These are phyloP conservation scores for Dioszegia crocea DNA, from an alignment of 768 basidiomycete genomes.

Conservation along the genomic window DNA sequence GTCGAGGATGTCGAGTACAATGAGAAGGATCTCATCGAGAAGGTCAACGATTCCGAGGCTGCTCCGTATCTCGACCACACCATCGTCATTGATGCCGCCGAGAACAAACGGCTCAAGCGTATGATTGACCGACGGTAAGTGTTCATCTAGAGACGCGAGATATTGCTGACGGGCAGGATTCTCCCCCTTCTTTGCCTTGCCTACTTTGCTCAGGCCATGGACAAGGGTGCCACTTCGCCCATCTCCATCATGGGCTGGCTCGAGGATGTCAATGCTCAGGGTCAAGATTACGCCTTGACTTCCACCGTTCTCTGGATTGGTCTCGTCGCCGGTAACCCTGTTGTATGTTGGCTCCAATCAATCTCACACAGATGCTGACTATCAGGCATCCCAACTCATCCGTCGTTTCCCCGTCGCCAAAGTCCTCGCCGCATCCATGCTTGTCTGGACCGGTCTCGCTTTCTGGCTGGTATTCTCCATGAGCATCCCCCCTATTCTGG, in stretches of 20 bases:
- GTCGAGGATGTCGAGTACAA: not conserved
- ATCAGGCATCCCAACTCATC: conserved; percentile 17
- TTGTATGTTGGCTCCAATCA: conserved; percentile 18
- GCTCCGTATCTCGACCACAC: conserved; percentile 20
- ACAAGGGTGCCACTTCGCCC: conserved; percentile 23
- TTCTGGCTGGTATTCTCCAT: conserved; percentile 17
- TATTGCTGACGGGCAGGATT: not conserved
- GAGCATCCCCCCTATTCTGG: conserved; percentile 18
- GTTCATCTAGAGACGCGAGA: too few relatives aligned
- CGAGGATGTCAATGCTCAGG: conserved; percentile 11
- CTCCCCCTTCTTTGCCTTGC: conserved; percentile 13
- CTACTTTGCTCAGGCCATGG: conserved; percentile 30
- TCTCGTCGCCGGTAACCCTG: conserved; percentile 25
- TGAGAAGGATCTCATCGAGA: not conserved
- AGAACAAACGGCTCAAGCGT: conserved; percentile 39
- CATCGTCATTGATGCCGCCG: conserved; percentile 19
- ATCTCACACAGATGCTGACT: too few relatives aligned
- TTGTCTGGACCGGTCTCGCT: not conserved
- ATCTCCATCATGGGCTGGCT: conserved; percentile 27
- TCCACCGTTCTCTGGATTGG: conserved; percentile 18
- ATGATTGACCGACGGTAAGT: conserved; percentile 18
- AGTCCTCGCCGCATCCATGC: conserved; percentile 1
- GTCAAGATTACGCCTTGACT: conserved; percentile 15
- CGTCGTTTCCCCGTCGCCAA: conserved; percentile 22
- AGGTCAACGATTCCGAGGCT: conserved; percentile 14